A percentile compares a stretch with the other conserved stretches of the same genome.
Evolutionary conservation across 1,284 basidiomycete species (phyloP).

Genomic region (Thecaphora thlaspeos): DNA sequence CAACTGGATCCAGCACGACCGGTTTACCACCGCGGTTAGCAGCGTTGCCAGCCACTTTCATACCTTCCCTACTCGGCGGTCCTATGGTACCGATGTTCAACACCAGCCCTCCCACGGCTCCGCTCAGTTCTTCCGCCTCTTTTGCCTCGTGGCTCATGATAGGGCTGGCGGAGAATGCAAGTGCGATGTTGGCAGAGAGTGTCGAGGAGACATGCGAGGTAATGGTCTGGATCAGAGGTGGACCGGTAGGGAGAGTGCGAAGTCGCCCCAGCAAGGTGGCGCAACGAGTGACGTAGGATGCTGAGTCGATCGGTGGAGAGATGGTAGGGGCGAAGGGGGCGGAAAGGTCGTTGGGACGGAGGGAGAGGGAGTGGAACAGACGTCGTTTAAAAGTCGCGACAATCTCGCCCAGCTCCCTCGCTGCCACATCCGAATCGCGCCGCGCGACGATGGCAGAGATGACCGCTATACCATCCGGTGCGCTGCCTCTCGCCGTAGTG

Average conservation of each 20-base stretch:
- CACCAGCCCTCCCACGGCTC: constrained; percentile 70
- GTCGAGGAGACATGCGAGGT: constrained; percentile 87
- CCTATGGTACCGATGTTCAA: constrained; percentile 88
- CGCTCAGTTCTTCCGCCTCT: constrained; percentile 79
- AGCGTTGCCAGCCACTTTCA: constrained; percentile 72
- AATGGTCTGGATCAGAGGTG: constrained; percentile 64
- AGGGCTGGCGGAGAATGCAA: constrained; percentile 83
- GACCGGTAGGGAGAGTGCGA: constrained; percentile 20
- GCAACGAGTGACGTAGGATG: constrained; percentile 13
- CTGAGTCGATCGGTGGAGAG: constrained; percentile 1
- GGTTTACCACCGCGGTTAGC: constrained; percentile 61
- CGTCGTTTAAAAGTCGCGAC: constrained; percentile 56
- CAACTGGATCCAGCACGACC: constrained; percentile 89
- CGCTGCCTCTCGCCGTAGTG: constrained; percentile 14
- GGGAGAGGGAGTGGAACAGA: constrained; percentile 10
- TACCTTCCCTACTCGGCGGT: constrained; percentile 66
- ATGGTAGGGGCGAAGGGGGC: constrained; percentile 1
- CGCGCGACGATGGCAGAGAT: constrained; percentile 84
- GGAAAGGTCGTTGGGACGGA: constrained; percentile 10
- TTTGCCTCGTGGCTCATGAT: constrained; percentile 72
- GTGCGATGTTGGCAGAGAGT: constrained; percentile 86
- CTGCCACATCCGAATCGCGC: constrained; percentile 65
- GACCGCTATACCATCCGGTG: constrained; percentile 72
- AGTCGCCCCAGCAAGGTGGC: constrained; percentile 23
- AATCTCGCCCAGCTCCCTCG: constrained; percentile 59